These are phyloP conservation scores for Aspergillus sclerotioniger DNA, from an alignment of 495 filamentous ascomycete species.

Conservation along the genomic window DNA sequence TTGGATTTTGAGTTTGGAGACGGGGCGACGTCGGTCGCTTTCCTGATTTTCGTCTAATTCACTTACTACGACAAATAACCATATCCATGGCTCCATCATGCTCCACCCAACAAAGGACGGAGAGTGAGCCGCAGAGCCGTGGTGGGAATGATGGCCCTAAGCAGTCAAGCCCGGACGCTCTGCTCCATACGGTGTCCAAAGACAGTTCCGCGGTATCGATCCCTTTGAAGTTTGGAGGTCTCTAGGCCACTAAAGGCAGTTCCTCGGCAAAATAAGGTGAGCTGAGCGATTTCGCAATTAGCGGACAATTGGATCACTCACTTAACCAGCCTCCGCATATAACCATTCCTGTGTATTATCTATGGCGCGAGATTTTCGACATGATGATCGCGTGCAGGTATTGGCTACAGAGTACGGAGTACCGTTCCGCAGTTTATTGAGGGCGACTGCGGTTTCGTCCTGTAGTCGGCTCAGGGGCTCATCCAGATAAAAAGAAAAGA, in stretches of 20 bases:
- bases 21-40: background rate
- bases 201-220: background rate
- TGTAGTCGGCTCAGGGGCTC: background rate
- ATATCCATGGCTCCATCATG: constrained; percentile 14
- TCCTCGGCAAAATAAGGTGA: background rate
- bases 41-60: constrained; percentile 11
- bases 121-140: constrained; percentile 10
- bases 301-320: background rate
- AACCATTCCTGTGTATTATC: background rate
- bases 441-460: background rate
- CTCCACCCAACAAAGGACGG: constrained; percentile 3
- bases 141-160: background rate
- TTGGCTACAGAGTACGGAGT: too few species aligned
- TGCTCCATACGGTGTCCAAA: background rate
- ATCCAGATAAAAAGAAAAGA: background rate
- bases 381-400: background rate
- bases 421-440: too few species aligned
- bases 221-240: background rate
- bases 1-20: constrained; percentile 20
- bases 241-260: background rate
- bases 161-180: background rate
- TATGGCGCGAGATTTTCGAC: background rate
- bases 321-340: background rate
- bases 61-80: constrained; percentile 12
- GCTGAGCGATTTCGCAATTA: background rate